These are phyloP conservation scores for Marasmius oreades DNA, from an alignment of 1,284 basidiomycete genomes.

Conservation along the genomic window DNA sequence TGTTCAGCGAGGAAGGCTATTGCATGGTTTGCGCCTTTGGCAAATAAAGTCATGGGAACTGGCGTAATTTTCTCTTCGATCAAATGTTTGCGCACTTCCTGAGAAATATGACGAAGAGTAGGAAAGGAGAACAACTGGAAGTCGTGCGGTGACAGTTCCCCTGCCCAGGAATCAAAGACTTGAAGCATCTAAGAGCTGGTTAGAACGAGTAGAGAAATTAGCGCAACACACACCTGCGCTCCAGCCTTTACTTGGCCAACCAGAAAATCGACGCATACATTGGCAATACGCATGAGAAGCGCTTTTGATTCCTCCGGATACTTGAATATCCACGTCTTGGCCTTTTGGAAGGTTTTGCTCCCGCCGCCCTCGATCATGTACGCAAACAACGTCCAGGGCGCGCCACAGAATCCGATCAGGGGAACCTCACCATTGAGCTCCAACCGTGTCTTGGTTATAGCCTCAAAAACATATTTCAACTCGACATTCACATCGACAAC, in stretches of 20 bases:
- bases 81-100: conserved; percentile 60
- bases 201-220: conserved; percentile 4
- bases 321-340: conserved; percentile 90
- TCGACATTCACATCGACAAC: conserved; percentile 78
- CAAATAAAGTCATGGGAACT: conserved; percentile 86
- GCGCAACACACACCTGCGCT: conserved; percentile 67
- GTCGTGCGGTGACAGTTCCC: conserved; percentile 85
- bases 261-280: conserved; percentile 83
- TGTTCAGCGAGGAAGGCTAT: conserved; percentile 52
- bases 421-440: conserved; percentile 84
- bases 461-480: conserved; percentile 88
- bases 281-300: conserved; percentile 75
- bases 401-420: conserved; percentile 92
- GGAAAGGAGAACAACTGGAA: conserved; percentile 78
- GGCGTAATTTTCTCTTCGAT: conserved; percentile 47
- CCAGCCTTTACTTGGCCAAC: conserved; percentile 91
- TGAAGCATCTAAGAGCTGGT: conserved; percentile 68
- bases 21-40: conserved; percentile 85
- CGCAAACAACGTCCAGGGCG: conserved; percentile 94
- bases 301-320: conserved; percentile 80
- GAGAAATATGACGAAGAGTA: conserved; percentile 58
- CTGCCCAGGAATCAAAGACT: conserved; percentile 95
- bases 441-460: conserved; percentile 79
- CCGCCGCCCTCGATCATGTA: conserved; percentile 97
- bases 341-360: conserved; percentile 83